Evolutionary conservation across 192 early-diverging fungal genomes (phyloP).

Genomic region (Coemansia guatemalensis): DNA sequence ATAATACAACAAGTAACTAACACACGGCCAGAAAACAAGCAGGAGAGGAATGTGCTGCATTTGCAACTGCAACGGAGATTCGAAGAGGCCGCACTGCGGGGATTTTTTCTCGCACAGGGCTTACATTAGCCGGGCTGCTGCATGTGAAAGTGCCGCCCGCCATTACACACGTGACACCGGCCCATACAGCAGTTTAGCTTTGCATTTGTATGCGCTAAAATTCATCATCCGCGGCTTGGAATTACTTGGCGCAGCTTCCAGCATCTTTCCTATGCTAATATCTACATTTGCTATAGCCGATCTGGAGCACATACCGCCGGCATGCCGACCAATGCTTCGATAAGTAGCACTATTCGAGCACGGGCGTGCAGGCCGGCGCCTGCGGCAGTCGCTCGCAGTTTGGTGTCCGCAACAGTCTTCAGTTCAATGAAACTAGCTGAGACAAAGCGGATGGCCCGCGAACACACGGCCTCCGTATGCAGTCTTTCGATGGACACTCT

Average conservation of each 20-base stretch:
- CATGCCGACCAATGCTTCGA: not conserved
- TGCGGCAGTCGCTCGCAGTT: conserved; percentile 4
- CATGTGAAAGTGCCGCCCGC: conserved; percentile 4
- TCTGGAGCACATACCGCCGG: not conserved
- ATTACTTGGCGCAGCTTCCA: not conserved
- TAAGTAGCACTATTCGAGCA: conserved; percentile 21
- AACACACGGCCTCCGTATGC: conserved; percentile 33
- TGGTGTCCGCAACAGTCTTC: conserved; percentile 19
- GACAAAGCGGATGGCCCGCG: conserved; percentile 30
- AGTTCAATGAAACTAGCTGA: conserved; percentile 27
- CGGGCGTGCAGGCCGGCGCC: conserved; percentile 16
- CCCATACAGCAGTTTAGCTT: no score
- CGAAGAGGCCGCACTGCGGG: not conserved
- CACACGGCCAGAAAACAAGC: not conserved
- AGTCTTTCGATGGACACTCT: conserved; percentile 40
- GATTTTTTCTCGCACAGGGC: not conserved
- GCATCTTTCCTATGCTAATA: no score
- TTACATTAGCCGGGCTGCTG: no score
- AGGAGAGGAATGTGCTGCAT: no score
- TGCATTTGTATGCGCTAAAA: not conserved
- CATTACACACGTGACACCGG: no score
- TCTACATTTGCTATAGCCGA: no score
- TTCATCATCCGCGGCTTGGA: not conserved
- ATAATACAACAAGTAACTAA: no score
- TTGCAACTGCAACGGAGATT: not conserved